These are phyloP conservation scores for Leucosporidium creatinivorum DNA, from an alignment of 768 basidiomycete genomes.

Conservation along the genomic window DNA sequence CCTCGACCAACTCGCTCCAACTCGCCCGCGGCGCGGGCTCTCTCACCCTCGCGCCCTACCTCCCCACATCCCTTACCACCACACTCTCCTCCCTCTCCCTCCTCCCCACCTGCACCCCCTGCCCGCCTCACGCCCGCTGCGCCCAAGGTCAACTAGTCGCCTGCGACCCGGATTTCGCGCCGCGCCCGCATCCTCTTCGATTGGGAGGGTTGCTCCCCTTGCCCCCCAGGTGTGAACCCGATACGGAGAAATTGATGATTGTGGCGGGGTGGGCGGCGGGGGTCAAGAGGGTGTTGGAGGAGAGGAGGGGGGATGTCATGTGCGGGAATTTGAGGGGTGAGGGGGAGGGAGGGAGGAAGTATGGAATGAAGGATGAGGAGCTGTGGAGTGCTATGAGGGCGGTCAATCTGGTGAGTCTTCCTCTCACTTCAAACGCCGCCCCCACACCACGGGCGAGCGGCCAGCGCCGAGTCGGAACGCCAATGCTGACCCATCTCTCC, in stretches of 20 bases:
- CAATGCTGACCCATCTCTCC: too few relatives aligned
- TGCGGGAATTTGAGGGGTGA: slow-evolving; percentile 31
- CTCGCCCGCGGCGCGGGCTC: slow-evolving; percentile 27
- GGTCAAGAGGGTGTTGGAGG: slow-evolving; percentile 38
- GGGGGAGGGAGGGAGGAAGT: background rate
- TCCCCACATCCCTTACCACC: slow-evolving; percentile 23
- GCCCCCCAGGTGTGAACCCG: slow-evolving; percentile 42
- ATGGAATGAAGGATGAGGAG: slow-evolving; percentile 15
- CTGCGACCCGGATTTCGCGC: slow-evolving; percentile 43
- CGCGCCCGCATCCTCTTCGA: slow-evolving; percentile 23
- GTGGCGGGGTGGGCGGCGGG: slow-evolving; percentile 39
- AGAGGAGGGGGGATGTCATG: slow-evolving; percentile 39
- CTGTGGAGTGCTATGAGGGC: background rate
- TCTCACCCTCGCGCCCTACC: slow-evolving; percentile 22
- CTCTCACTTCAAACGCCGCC: too few relatives aligned
- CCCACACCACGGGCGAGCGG: too few relatives aligned
- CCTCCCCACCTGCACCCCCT: slow-evolving; percentile 42
- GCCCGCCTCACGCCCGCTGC: slow-evolving; percentile 44
- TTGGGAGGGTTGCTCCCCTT: slow-evolving; percentile 39
- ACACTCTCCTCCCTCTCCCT: slow-evolving; percentile 35
- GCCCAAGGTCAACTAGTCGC: slow-evolving; percentile 36
- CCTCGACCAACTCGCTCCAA: slow-evolving; percentile 37
- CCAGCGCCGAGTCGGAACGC: too few relatives aligned
- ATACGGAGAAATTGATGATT: slow-evolving; percentile 42
- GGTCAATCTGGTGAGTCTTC: too few relatives aligned